phyloP scores from a whole-genome alignment of 495 filamentous ascomycete genomes.

The Talaromyces wortmannii region DNA sequence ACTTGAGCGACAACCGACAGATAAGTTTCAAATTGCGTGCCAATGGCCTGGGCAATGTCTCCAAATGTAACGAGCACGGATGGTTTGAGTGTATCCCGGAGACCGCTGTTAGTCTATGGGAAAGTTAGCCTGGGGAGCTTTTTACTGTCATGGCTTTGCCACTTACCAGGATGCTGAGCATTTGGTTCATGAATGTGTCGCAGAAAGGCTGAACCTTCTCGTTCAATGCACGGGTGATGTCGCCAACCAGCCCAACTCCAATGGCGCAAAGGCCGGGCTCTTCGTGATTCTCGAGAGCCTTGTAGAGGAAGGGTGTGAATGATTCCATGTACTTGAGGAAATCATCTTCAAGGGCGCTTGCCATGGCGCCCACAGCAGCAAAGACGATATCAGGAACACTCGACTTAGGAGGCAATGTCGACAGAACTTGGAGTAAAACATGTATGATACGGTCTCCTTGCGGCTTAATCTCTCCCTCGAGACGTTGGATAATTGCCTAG shows the following conservation, averaged over 20 bases:
- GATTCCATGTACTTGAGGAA: conserved; percentile 96
- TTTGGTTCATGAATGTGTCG: conserved; percentile 94
- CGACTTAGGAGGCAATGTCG: conserved; percentile 74
- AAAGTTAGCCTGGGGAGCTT: background rate
- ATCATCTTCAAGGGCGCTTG: conserved; percentile 82
- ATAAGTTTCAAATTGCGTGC: conserved; percentile 86
- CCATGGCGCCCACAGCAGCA: conserved; percentile 77
- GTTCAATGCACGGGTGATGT: conserved; percentile 86
- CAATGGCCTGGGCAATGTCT: conserved; percentile 94
- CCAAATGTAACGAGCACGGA: conserved; percentile 97
- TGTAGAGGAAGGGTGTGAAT: conserved; percentile 85
- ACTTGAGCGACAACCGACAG: conserved; percentile 87
- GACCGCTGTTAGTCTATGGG: conserved; percentile 11
- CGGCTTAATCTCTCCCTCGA: conserved; percentile 86
- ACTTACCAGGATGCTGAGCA: conserved; percentile 83
- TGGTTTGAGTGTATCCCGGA: conserved; percentile 95
- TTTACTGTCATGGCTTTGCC: background rate
- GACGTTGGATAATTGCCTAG: conserved; percentile 76
- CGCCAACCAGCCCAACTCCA: conserved; percentile 95
- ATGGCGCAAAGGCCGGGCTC: conserved; percentile 90
- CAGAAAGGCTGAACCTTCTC: conserved; percentile 88
- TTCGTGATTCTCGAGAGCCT: conserved; percentile 89
- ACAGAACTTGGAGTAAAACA: conserved; percentile 71
- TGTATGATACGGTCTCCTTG: conserved; percentile 93
- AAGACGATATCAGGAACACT: conserved; percentile 92